Base-by-base conservation (phyloP, 257 asterid genomes). In the Solanum corneliomulleri region DNA sequence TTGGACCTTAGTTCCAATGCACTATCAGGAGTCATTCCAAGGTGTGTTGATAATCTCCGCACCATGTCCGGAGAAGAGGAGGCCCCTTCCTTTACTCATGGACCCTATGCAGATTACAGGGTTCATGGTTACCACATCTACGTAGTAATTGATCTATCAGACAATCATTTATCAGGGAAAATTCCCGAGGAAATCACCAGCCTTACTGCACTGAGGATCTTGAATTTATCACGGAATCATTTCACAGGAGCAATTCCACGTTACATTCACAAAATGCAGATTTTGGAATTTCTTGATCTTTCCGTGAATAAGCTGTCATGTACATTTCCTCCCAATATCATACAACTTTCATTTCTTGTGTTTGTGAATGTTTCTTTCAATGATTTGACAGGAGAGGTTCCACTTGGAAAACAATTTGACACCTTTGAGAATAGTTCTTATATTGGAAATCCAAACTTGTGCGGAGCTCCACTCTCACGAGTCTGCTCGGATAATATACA, bases 261-360 rank as follows among this genome's bases (percentile, higher is more conserved):
- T 56, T 18, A 56, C 64, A 56, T 56, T 56, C 1, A 20, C 64
- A 56, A 56, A 1, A 18, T 56, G 25, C n/a, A 56, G 4, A 0
- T 0, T 1, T 56, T 56, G 64, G 64, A 1, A 20, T 56, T 0
- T 56, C 64, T 20, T 1, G 64, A 56, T 2, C 64, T 56, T 56
- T 56, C 64, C 2, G 7, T 0, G 64, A 56, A 56, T 56, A 56
- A 56, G 64, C 2, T 56, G 64, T 20, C 64, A 56, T 7, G 64
- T 20, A 56, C 64, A 56, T 56, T 56, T 56, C 64, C 64, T 56
- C 25, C 64, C 25, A 11, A 7, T 56, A 56, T 56, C 64, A 56
- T 56, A 56, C 25, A 18, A 2, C 64, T 56, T 52, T 0, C 0
- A 0, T 1, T 0, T 18, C 62, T 52, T 52, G 0, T 0, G 4